These are phyloP conservation scores for Dysphania ambrosioides DNA, from an alignment of 148 eudicot species.

Conservation along the genomic window DNA sequence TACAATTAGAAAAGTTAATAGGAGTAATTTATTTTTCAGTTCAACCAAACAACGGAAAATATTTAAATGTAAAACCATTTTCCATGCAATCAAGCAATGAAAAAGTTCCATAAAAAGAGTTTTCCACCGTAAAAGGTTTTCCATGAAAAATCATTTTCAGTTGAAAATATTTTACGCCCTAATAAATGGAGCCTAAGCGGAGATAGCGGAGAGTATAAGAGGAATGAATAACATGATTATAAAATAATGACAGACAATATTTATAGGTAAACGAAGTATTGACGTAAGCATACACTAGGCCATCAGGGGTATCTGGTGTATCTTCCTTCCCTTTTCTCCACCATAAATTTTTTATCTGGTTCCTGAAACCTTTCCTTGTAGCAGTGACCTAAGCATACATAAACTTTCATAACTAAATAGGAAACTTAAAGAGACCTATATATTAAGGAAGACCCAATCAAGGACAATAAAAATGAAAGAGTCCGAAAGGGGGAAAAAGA, in stretches of 20 bases:
- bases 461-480: background rate
- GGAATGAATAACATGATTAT: conserved; percentile 23
- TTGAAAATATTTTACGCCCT: no score
- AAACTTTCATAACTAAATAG: conserved; percentile 12
- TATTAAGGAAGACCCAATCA: background rate
- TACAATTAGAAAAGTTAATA: no score
- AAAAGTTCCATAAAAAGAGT: no score
- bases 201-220: conserved; percentile 63
- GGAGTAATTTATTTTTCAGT: no score
- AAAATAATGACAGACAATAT: conserved; percentile 13
- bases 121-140: no score
- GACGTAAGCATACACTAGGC: conserved; percentile 53
- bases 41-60: no score
- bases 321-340: conserved; percentile 99
- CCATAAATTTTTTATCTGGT: conserved; percentile 97
- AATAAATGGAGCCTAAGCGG: no score
- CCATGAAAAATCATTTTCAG: no score
- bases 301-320: conserved; percentile 57
- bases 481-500: background rate
- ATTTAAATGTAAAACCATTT: no score
- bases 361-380: conserved; percentile 96
- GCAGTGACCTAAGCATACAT: conserved; percentile 67
- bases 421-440: background rate
- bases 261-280: conserved; percentile 5
- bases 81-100: no score